These are phyloP conservation scores for Gryganskiella cystojenkinii DNA, from an alignment of 192 early-diverging fungal genomes.

Conservation along the genomic window DNA sequence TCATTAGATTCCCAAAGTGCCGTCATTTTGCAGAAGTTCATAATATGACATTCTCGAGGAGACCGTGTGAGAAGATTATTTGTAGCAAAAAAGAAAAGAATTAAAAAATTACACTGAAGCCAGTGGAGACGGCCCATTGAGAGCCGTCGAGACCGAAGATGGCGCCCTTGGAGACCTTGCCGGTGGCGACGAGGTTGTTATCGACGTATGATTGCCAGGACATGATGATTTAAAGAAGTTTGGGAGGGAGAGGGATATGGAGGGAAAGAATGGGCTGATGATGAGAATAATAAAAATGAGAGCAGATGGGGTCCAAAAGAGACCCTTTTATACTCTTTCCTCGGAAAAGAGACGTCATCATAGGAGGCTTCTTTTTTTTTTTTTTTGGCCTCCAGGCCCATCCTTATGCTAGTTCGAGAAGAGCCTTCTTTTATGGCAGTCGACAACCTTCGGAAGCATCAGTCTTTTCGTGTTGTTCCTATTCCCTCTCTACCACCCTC, in stretches of 20 bases:
- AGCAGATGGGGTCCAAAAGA: conserved; percentile 5
- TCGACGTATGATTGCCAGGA: conserved; percentile 90
- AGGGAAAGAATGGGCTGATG: conserved; percentile 11
- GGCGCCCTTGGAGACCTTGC: conserved; percentile 76
- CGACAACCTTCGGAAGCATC: too few relatives aligned
- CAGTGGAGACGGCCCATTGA: conserved; percentile 82
- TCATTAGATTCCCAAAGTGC: too few relatives aligned
- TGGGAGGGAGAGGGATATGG: not conserved
- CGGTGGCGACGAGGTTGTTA: conserved; percentile 77
- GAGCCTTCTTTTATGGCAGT: too few relatives aligned
- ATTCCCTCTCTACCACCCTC: too few relatives aligned
- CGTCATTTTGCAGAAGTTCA: too few relatives aligned
- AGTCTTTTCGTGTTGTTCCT: too few relatives aligned
- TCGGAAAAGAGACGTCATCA: conserved; percentile 32
- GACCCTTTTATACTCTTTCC: conserved; percentile 2
- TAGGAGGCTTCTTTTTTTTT: not conserved
- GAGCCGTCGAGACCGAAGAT: conserved; percentile 88
- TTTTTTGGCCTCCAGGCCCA: not conserved
- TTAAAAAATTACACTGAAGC: conserved; percentile 71
- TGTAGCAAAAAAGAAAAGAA: not conserved
- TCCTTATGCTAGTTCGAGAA: too few relatives aligned
- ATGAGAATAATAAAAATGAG: conserved; percentile 28
- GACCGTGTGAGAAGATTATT: not conserved
- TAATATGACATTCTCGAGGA: not conserved
- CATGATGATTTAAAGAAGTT: conserved; percentile 58